phyloP scores from a whole-genome alignment of 805 yeast species.

The Lachancea sp. region DNA sequence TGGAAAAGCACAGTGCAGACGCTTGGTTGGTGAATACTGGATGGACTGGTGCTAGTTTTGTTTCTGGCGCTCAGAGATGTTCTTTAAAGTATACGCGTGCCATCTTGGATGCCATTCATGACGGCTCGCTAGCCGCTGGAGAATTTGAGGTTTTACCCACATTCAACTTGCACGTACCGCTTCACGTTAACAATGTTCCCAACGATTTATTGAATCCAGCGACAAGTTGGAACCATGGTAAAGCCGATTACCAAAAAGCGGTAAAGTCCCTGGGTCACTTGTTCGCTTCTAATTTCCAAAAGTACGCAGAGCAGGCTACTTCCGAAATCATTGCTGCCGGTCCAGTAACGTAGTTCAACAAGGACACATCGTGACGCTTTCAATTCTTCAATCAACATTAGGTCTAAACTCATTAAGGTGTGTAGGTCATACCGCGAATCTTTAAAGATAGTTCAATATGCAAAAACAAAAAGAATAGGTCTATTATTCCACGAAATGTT shows the following conservation, averaged over 20 bases:
- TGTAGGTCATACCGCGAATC: neutral
- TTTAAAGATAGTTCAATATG: neutral
- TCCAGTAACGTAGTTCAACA: conserved; percentile 39
- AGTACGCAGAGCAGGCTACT: conserved; percentile 76
- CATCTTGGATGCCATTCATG: conserved; percentile 87
- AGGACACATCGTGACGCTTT: neutral
- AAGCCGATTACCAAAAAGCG: conserved; percentile 45
- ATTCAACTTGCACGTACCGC: conserved; percentile 86
- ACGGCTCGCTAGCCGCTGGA: conserved; percentile 75
- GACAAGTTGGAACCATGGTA: conserved; percentile 65
- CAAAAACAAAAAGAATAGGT: no score
- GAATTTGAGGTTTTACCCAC: conserved; percentile 80
- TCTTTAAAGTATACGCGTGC: conserved; percentile 97
- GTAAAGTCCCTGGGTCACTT: conserved; percentile 62
- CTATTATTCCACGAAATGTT: no score
- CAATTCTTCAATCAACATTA: neutral
- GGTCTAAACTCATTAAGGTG: neutral
- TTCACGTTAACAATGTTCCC: conserved; percentile 69
- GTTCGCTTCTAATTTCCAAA: conserved; percentile 82
- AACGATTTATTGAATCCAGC: conserved; percentile 79
- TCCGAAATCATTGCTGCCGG: conserved; percentile 89
- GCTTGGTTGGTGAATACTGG: conserved; percentile 98
- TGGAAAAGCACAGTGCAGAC: conserved; percentile 75
- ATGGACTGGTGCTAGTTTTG: conserved; percentile 93
- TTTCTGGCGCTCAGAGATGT: conserved; percentile 94